Evolutionary conservation across 441 rosid species (phyloP), one percentile per base, ranked within the genome.

Genomic region (Bocquillonia castaneifolia): DNA sequence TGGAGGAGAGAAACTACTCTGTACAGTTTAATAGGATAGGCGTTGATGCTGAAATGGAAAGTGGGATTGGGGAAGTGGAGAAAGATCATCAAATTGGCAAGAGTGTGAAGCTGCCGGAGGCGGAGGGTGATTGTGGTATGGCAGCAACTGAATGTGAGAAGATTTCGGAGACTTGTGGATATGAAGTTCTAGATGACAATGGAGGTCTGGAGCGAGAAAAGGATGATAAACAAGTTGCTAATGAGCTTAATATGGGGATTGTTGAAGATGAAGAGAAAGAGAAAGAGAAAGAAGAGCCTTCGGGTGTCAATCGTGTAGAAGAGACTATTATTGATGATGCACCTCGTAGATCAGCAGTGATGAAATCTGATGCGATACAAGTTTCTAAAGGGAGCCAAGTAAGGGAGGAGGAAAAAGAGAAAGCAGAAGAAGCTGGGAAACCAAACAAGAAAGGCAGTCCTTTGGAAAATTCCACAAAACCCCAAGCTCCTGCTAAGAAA

Each of bases 401-500:
- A 10, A 17, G 15, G 37, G 37, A 53, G 60, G 58, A 66, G 23
- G 36, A 23, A 6, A 29, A 26, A 65, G 59, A 52, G 9, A 22
- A 15, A 52, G 20, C 25, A 22, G 22, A 31, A 48, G 65, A 28
- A 48, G 48, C 23, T 23, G 10, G 25, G 40, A 23, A 48, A 15
- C 59, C 1, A 25, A 48, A 23, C 1, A 40, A 36, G 63, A 28
- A 64, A 64, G 9, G 15, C 14, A 50, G 22, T 23, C 42, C 17
- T 45, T 37, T 31, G 18, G 39, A 63, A 63, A 61, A 45, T 60
- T 53, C 72, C 7, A 62, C 47, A 45, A 52, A 54, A 54, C 37
- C 60, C 36, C 29, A 18, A 58, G 68, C 28, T 45, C 42, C 78
- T 34, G 18, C 63, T 23, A 53, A 37, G 28, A 60, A 34, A 66